Base-by-base conservation (phyloP, 2,329 filamentous ascomycete species). In the Fusarium agapanthi region DNA sequence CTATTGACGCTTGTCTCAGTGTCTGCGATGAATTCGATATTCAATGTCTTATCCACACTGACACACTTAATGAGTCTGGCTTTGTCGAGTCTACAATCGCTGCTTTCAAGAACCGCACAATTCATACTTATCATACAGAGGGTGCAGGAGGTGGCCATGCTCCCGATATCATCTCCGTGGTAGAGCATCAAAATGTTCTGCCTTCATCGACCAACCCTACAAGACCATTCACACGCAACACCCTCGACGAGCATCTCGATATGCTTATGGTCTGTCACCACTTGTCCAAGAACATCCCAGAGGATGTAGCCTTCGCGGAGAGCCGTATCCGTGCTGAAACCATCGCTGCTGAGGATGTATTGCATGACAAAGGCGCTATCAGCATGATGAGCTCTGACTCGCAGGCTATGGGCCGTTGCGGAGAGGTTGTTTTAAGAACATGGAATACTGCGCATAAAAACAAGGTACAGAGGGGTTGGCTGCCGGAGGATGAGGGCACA, bases 201-300 rank as follows among this genome's bases (percentile, higher is more conserved):
- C 95, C 95, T 0, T 94, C 92, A 10, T 95, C 92, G 51, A 98
- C 95, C 0, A 98, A 97, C 80, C 95, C 95, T 1, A 98, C 95
- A 4, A 88, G 95, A 5, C 95, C 95, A 1, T 98, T 91, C 82
- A 98, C 95, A 4, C 87, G 88, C 73, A 98, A 98, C 84, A 98
- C 95, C 1, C 88, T 98, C 0, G 95, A 98, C 79, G 95, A 98
- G 83, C 95, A 98, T 83, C 89, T 98, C 20, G 95, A 98, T 84
- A 98, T 98, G 95, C 86, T 98, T 51, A 98, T 98, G 95, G 94
- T 97, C 41, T 98, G 95, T 85, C 95, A 98, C 82, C 95, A 98
- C 79, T 86, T 98, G 15, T 95, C 91, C 58, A 94, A 93, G 82
- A 91, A 97, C 82, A 98, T 98, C 67, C 94, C 95, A 65, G 95